Conservation (phyloP, 2,329 filamentous ascomycete species). For the Botrytis pseudocinerea region DNA sequence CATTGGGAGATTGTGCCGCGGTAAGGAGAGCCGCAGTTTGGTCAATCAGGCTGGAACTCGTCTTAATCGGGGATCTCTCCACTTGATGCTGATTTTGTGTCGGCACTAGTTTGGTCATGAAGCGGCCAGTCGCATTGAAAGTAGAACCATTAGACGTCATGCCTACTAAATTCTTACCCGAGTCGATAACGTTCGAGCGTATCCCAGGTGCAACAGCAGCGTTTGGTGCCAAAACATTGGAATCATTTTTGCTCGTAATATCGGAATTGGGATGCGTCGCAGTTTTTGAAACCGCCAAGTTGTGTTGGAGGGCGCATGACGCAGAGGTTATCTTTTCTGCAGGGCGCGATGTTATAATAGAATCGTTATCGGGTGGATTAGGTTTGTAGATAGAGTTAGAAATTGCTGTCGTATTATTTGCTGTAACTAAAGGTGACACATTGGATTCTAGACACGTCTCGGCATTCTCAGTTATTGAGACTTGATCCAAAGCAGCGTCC, state of each 20-base stretch:
- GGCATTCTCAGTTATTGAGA: neutral
- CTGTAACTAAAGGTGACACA: neutral
- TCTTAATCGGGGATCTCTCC: neutral
- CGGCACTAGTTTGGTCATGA: slow-evolving; percentile 15
- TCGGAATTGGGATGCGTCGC: neutral
- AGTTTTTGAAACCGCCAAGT: neutral
- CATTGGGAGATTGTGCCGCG: slow-evolving; percentile 16
- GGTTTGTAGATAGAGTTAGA: neutral
- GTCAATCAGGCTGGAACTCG: neutral
- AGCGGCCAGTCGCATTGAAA: slow-evolving; percentile 4
- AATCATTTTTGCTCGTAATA: neutral
- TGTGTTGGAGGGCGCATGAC: neutral
- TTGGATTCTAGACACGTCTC: neutral
- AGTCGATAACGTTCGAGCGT: neutral
- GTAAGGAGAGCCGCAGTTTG: neutral
- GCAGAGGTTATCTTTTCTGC: neutral
- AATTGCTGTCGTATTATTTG: neutral
- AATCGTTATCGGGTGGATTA: neutral
- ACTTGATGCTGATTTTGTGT: neutral
- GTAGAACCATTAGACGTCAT: neutral
- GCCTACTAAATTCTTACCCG: neutral
- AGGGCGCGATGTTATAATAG: neutral
- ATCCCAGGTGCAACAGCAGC: neutral
- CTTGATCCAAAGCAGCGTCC: neutral
- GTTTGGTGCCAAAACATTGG: neutral